Base-by-base conservation (phyloP, 345 rosid species). In the Gossypium australe region DNA sequence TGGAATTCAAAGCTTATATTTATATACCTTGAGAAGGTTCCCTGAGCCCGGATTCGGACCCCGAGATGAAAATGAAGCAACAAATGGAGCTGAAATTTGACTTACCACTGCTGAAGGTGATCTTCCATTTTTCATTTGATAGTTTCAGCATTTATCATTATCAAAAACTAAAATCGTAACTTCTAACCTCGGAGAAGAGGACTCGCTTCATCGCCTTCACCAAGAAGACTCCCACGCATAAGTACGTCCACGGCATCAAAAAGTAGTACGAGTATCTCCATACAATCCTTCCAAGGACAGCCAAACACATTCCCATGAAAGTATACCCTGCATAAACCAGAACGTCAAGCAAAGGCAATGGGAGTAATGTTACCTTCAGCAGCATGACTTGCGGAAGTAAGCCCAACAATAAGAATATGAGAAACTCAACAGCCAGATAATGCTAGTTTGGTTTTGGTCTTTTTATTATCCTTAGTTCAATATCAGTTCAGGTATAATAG, bases 141-240 rank as follows among this genome's bases (percentile, higher is more conserved):
- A 49, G 16, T 71, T 44, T 16, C 48, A 48, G 11, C 18, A 44
- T n/a, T 71, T 75, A 5, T 17, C 67, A 58, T 25, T 59, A 59
- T 10, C 70, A 65, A 68, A 34, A 71, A 93, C 94, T 95, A 0
- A 97, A 86, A 84, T 91, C 97, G 20, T 85, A 87, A 73, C 82
- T 91, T 84, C 99, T 83, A 83, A 88, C 92, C 84, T 91, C 97
- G 4, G 96, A 90, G 13, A 20, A 93, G 48, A 93, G 91, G 53
- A 93, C 98, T 81, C 98, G 84, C 87, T 93, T 95, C 96, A 91
- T 93, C 9, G 98, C 93, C 91, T 93, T 95, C 79, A 93, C 96
- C 84, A 95, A 79, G 89, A 93, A 95, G 71, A 89, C 77, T 47
- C 93, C 99, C 84, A 86, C 87, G 81, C 97, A 91, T 51, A 95